Evolutionary conservation across 1,284 basidiomycete genomes (phyloP), one percentile per base, ranked within the genome.

Genomic region (Anthracocystis setariae): DNA sequence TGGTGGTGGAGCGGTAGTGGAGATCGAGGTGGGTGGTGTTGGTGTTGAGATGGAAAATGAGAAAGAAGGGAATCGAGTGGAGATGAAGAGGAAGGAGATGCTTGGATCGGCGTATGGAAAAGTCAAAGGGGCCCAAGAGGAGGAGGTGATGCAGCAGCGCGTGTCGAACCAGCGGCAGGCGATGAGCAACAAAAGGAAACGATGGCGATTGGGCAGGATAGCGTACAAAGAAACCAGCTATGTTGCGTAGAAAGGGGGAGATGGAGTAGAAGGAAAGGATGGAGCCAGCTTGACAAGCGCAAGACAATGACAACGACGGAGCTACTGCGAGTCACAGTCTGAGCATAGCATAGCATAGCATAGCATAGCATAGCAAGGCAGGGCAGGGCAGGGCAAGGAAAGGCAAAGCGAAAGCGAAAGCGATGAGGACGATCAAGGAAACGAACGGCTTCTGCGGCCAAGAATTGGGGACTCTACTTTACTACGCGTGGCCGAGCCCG

Each of bases 101-200:
- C 27, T 44, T 17, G 27, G 46, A 43, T 35, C 37, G 52, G 52
- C 46, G 42, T 40, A 47, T 47, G 46, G 24, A 47, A 29, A 29
- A 29, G 12, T 12, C 5, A 29, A 29, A 12, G 29, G 29, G 38
- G 45, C 29, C 5, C 23, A 35, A 32, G n/a, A n/a, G 7, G 38
- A 20, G 42, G 20, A 10, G 39, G 5, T 29, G 10, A 23, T 24
- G 23, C 32, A 27, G 32, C 29, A 37, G 25, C 24, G 38, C 38
- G 46, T 48, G 53, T 52, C 60, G 60, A 63, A 32, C 60, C 60
- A 52, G 64, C 52, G 45, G 56, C 42, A 49, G 58, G 54, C 50
- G 35, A 42, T 44, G 38, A 63, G 38, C 33, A 40, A 23, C 27
- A 37, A 49, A 29, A 32, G 10, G 20, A 10, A 27, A 4, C 17